Base-by-base conservation (phyloP, 768 basidiomycete species). In the Pulveroboletus ravenelii region DNA sequence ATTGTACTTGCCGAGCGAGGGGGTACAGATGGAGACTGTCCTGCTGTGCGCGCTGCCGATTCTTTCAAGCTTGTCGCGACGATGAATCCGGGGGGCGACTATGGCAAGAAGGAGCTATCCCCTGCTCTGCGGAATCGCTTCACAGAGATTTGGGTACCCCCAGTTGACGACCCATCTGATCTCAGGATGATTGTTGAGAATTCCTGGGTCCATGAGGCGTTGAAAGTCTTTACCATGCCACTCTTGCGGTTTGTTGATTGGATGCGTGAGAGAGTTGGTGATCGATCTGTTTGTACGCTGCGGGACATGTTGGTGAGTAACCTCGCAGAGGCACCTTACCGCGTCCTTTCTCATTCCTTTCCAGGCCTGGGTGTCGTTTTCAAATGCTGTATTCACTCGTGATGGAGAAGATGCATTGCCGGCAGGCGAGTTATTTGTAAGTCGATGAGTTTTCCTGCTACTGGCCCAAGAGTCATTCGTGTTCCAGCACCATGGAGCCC, bases 51-150 rank as follows among this genome's bases (percentile, higher is more conserved):
- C 17, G 94, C 93, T 8, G 64, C 72, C 7, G 70, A 77, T 4
- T 71, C 70, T 1, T 99, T 99, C 77, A 87, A 93, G 64, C 81
- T 99, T 34, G 75, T 97, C 0, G 93, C 96, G 3, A 98, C 96
- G 3, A 99, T 99, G 96, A 99, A 99, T 65, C 96, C 96, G 0
- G 96, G 96, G 17, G 96, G 96, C 13, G 96, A 99, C 62, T 98
- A 94, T 60, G 96, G 96, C 20, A 99, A 99, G 75, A 99, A 98
- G 65, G 96, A 99, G 64, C 74, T 99, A 2, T 98, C 96, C 2
- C 95, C 94, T 30, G 96, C 96, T 0, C 74, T 99, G 35, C 83
- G 96, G 17, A 99, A 98, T 70, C 83, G 96, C 5, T 99, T 99
- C 71, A 99, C 96, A 4, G 96, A 99, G 67, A 95, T 99, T 30